phyloP scores from a whole-genome alignment of 2,329 filamentous ascomycete species.

The Colletotrichum theobromicola region DNA sequence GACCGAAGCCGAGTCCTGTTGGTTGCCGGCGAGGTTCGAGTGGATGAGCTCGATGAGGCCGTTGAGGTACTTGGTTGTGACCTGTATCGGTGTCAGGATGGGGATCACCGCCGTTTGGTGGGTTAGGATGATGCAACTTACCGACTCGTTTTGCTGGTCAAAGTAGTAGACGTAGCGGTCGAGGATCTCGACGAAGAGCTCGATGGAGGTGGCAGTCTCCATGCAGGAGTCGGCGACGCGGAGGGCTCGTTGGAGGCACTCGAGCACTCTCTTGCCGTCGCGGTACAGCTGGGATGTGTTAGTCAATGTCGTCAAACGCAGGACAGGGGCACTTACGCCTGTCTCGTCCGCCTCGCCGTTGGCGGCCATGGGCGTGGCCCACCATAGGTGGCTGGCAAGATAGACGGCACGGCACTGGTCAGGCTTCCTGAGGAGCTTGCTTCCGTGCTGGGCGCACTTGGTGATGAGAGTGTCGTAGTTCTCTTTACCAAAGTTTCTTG shows the following conservation, averaged over 20 bases:
- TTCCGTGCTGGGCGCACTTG: constrained; percentile 94
- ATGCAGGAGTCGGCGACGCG: constrained; percentile 98
- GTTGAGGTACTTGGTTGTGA: constrained; percentile 97
- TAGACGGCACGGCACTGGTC: constrained; percentile 98
- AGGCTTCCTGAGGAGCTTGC: constrained; percentile 95
- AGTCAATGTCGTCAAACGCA: constrained; percentile 23
- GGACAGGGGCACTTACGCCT: constrained; percentile 60
- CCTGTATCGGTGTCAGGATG: constrained; percentile 38
- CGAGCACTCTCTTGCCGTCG: constrained; percentile 94
- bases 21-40: constrained; percentile 88
- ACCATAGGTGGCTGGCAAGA: constrained; percentile 96
- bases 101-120: not conserved
- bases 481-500: constrained; percentile 90
- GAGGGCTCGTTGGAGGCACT: constrained; percentile 93
- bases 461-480: constrained; percentile 99
- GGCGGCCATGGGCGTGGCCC: constrained; percentile 83
- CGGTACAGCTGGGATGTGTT: constrained; percentile 77
- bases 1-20: constrained; percentile 79
- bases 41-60: constrained; percentile 98
- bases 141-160: constrained; percentile 97
- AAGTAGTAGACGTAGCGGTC: constrained; percentile 99
- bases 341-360: constrained; percentile 83
- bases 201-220: constrained; percentile 96
- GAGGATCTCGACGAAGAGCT: constrained; percentile 97
- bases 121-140: constrained; percentile 35